phyloP scores from a whole-genome alignment of 2,329 filamentous ascomycete species.

The Trichoderma sp. region DNA sequence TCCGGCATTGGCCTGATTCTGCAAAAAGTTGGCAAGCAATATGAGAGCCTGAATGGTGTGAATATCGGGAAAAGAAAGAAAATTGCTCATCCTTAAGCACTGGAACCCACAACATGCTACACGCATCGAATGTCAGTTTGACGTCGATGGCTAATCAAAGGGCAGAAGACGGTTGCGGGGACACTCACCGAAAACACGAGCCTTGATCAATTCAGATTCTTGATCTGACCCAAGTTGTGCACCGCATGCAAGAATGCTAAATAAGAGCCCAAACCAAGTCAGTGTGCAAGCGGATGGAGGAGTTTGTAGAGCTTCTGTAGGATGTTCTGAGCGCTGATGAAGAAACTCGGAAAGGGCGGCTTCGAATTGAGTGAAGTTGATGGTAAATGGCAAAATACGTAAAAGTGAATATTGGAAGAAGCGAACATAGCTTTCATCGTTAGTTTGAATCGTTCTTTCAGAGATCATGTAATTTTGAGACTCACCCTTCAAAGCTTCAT shows the following conservation, averaged over 20 bases:
- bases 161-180: neutral
- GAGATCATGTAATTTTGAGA: too few species aligned
- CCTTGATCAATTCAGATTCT: neutral
- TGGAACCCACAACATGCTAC: neutral
- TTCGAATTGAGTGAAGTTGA: neutral
- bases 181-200: neutral
- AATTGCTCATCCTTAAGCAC: neutral
- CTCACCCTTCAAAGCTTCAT: neutral
- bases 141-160: neutral
- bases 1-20: neutral
- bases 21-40: neutral
- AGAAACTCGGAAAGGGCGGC: neutral
- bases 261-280: neutral
- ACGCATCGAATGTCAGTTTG: neutral
- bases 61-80: neutral
- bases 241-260: neutral
- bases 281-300: neutral
- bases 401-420: neutral
- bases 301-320: neutral
- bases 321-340: neutral
- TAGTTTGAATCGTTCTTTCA: neutral
- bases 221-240: neutral
- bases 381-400: neutral
- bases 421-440: neutral
- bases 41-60: constrained; percentile 4